phyloP scores from a whole-genome alignment of 2,329 filamentous ascomycete species.

The Nothophaeocryptopus gaeumannii region DNA sequence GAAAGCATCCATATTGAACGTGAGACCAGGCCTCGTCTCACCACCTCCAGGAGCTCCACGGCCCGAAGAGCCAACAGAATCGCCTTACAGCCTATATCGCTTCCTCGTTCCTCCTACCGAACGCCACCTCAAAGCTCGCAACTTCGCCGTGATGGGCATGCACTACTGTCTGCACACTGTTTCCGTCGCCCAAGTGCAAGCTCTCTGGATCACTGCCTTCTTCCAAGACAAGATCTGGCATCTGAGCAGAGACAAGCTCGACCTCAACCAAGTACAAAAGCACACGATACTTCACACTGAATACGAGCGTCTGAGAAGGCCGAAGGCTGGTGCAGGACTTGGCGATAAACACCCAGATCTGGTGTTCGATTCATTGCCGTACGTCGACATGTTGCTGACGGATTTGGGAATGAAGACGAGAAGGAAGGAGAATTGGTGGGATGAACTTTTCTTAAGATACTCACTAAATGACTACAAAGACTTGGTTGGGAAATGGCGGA shows the following conservation, averaged over 20 bases:
- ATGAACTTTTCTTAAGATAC: conserved; percentile 4
- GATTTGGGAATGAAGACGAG: conserved; percentile 7
- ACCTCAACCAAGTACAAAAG: background rate
- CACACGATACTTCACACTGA: conserved; percentile 6
- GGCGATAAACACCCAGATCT: conserved; percentile 8
- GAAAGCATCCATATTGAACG: background rate
- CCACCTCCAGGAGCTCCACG: background rate
- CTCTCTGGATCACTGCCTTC: conserved; percentile 13
- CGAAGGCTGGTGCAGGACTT: conserved; percentile 2
- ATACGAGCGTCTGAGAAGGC: conserved; percentile 2
- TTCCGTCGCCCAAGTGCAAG: conserved; percentile 7
- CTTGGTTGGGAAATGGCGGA: conserved; percentile 6
- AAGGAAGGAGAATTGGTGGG: conserved; percentile 5
- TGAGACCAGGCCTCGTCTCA: background rate
- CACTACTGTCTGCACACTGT: conserved; percentile 8
- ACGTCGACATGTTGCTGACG: conserved; percentile 7
- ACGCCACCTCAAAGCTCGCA: background rate
- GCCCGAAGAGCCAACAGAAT: background rate
- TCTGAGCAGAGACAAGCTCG: background rate
- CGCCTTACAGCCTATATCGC: conserved; percentile 9
- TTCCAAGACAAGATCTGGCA: conserved; percentile 3
- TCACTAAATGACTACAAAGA: conserved; percentile 6
- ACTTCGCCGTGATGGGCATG: conserved; percentile 8
- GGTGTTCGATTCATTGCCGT: conserved; percentile 14
- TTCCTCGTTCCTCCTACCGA: background rate